These are phyloP conservation scores for Cryptosporidium viatorum DNA, from an alignment of 169 alveolate species.

Conservation along the genomic window DNA sequence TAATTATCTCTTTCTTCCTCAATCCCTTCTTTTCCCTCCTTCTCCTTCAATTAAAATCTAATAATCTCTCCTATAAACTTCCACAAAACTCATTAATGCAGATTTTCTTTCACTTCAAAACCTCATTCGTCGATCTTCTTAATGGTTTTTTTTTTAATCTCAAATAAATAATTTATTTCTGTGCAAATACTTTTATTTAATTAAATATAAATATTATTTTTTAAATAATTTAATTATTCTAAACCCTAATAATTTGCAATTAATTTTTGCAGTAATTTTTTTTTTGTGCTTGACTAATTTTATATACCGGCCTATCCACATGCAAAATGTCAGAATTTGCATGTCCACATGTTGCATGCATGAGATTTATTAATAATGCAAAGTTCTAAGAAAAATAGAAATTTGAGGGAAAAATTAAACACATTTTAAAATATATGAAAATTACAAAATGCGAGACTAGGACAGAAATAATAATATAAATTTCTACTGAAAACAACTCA, in stretches of 20 bases:
- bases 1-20: not conserved
- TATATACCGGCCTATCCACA: constrained; percentile 3
- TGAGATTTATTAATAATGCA: not conserved
- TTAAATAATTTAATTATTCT: not conserved
- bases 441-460: not conserved
- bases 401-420: not conserved
- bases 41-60: not conserved
- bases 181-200: not conserved
- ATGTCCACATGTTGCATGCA: constrained; percentile 53
- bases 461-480: not conserved
- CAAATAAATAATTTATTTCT: not conserved
- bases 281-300: not conserved
- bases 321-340: constrained; percentile 15
- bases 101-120: not conserved
- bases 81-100: not conserved
- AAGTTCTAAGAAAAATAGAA: not conserved
- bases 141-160: not conserved
- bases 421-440: not conserved
- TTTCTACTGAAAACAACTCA: not conserved
- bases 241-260: not conserved
- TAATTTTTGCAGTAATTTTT: not conserved
- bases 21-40: not conserved
- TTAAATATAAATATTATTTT: not conserved
- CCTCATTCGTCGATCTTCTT: not conserved
- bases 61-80: not conserved